Conservation (phyloP, 148 eudicot species). For the Persicaria tinctoria region DNA sequence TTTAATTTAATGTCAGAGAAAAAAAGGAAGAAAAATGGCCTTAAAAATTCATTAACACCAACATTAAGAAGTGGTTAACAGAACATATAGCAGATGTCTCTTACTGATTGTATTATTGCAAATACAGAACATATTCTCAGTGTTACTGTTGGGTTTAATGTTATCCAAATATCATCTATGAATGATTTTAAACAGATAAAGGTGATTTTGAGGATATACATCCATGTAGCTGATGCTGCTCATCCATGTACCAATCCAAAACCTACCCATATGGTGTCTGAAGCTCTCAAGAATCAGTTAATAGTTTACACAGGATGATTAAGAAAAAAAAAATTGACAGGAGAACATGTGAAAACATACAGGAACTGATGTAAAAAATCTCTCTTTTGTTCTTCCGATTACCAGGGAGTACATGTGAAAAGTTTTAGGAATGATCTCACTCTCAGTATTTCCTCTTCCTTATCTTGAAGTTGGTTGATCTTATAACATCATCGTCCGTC, state of each 20-base stretch:
- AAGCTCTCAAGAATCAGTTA: slow-evolving; percentile 9
- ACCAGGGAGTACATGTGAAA: neutral
- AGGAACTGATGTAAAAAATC: neutral
- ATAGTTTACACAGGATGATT: slow-evolving; percentile 6
- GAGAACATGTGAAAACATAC: neutral
- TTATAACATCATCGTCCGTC: slow-evolving; percentile 62
- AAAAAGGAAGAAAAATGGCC: neutral
- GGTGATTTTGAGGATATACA: neutral
- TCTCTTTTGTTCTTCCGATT: neutral
- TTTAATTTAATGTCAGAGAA: too few relatives aligned
- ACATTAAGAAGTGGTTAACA: slow-evolving; percentile 8
- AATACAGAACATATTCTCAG: neutral
- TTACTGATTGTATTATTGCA: neutral
- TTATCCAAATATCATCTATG: neutral
- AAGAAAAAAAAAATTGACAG: neutral
- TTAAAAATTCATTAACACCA: neutral
- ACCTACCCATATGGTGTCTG: neutral
- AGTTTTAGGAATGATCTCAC: neutral
- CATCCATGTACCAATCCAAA: slow-evolving; percentile 5
- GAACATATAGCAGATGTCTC: neutral
- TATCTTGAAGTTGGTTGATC: slow-evolving; percentile 63
- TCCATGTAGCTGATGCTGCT: neutral
- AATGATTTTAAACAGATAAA: neutral
- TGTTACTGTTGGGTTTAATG: neutral
- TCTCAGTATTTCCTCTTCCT: slow-evolving; percentile 58